Percentiles rank a stretch among this genome's conserved stretches.
Evolutionary conservation across 305 asterid genomes (phyloP).

Genomic region (Rubia tinctorum): DNA sequence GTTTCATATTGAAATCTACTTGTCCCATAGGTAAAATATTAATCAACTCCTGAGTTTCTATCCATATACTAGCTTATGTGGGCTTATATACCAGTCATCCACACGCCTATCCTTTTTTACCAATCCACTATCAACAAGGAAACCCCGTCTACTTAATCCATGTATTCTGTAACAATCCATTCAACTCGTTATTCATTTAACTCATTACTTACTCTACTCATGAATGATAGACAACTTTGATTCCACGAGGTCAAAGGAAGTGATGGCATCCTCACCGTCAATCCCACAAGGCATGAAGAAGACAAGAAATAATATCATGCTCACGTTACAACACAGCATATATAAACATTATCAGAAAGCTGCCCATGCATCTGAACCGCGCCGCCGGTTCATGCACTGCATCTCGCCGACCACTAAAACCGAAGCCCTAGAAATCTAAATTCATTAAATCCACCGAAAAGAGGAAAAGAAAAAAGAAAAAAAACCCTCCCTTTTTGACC

Average conservation of each 20-base stretch:
- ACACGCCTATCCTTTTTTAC: too few species aligned
- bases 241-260: neutral
- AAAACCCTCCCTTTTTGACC: constrained; percentile 28
- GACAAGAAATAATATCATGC: constrained; percentile 1
- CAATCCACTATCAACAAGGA: too few species aligned
- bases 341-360: constrained; percentile 10
- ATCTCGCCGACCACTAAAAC: constrained; percentile 17
- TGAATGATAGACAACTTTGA: too few species aligned
- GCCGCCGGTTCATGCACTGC: neutral
- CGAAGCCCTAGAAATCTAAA: neutral
- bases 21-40: too few species aligned
- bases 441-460: constrained; percentile 55
- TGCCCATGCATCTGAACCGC: neutral
- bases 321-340: neutral
- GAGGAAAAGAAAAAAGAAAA: constrained; percentile 16
- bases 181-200: too few species aligned
- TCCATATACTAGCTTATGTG: too few species aligned
- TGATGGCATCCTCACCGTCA: neutral
- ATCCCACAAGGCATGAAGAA: neutral
- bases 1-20: too few species aligned
- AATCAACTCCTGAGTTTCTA: too few species aligned
- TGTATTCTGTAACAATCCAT: too few species aligned
- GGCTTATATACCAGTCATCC: too few species aligned
- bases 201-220: too few species aligned
- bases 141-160: too few species aligned